phyloP scores from a whole-genome alignment of 257 asterid species.

The Prunella vulgaris region DNA sequence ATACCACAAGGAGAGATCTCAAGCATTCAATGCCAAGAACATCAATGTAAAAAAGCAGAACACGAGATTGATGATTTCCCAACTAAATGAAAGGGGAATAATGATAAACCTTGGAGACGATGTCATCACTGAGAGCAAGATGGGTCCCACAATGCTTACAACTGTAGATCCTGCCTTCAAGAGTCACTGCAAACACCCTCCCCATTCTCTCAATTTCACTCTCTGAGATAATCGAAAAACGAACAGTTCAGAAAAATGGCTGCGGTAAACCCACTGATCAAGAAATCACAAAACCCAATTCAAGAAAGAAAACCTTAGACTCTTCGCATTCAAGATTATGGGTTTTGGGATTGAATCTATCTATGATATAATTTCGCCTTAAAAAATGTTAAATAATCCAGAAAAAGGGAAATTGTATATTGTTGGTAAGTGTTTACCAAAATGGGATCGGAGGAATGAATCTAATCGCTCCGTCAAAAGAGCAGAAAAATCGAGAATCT shows the following conservation, averaged over 20 bases:
- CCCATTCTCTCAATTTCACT: conserved; percentile 45
- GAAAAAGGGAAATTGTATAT: not conserved
- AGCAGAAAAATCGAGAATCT: not conserved
- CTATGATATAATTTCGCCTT: not conserved
- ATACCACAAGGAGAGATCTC: not conserved
- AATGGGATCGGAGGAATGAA: conserved; percentile 2
- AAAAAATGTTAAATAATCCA: not conserved
- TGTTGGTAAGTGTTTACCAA: conserved; percentile 19
- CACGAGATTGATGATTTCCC: not conserved
- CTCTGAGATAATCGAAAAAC: not conserved
- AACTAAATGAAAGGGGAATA: not conserved
- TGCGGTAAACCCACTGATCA: conserved; percentile 5
- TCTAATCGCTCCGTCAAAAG: not conserved
- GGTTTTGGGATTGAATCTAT: not conserved
- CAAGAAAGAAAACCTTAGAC: not conserved
- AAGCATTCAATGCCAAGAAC: not conserved
- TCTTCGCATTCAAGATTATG: not conserved
- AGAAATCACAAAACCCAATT: not conserved
- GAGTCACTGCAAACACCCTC: conserved; percentile 55
- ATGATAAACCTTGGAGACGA: conserved; percentile 61
- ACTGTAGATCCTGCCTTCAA: conserved; percentile 76
- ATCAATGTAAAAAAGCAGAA: conserved; percentile 7
- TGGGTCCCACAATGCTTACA: conserved; percentile 87
- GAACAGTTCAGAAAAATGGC: not conserved
- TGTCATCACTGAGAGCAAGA: conserved; percentile 57